Percentiles rank a stretch among this genome's conserved stretches.
These are phyloP conservation scores for Lanmaoa rubissima DNA, from an alignment of 768 basidiomycete species.

Conservation along the genomic window DNA sequence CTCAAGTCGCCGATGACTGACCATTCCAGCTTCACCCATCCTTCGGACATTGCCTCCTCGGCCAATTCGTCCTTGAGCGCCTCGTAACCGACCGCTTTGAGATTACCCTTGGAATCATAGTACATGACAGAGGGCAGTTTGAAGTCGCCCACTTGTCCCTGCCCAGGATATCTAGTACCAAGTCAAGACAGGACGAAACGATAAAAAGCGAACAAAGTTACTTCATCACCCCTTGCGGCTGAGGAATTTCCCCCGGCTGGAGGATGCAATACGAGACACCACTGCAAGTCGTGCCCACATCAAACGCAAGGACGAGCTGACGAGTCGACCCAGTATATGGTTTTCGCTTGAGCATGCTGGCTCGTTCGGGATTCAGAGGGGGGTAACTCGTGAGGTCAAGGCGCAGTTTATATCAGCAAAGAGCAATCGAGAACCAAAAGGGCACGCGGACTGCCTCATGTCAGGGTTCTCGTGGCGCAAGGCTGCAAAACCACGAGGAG, in stretches of 20 bases:
- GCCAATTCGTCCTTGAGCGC: constrained; percentile 35
- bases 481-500: neutral
- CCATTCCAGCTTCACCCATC: constrained; percentile 46
- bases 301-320: constrained; percentile 37
- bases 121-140: constrained; percentile 48
- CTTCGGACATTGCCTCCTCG: constrained; percentile 36
- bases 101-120: constrained; percentile 38
- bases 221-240: constrained; percentile 22
- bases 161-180: constrained; percentile 34
- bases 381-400: neutral
- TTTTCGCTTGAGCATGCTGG: constrained; percentile 31
- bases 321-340: constrained; percentile 33
- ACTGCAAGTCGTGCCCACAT: constrained; percentile 38
- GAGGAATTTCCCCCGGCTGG: constrained; percentile 31
- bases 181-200: neutral
- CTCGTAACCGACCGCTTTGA: constrained; percentile 42
- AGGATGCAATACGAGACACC: constrained; percentile 40
- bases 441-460: neutral
- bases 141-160: constrained; percentile 38
- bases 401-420: constrained; percentile 2
- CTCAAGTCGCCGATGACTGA: constrained; percentile 7
- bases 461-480: neutral
- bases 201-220: neutral
- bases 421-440: constrained; percentile 1
- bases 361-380: neutral